These are phyloP conservation scores for Debaryomyces castellii DNA, from an alignment of 805 yeast species.

Conservation along the genomic window DNA sequence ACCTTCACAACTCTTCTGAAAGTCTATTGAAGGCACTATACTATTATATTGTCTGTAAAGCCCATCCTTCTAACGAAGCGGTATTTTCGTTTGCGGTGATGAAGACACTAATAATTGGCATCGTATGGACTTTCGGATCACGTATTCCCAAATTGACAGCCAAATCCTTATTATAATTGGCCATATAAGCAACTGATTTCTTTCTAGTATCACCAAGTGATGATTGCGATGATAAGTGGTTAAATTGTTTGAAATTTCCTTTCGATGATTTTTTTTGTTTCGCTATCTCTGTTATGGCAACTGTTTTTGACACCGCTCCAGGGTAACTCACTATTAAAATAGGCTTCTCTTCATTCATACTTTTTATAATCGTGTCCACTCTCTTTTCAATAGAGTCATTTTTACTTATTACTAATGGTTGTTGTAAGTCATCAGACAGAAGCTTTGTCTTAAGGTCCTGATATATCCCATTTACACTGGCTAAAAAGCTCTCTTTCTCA, in stretches of 20 bases:
- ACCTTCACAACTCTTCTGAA: too few relatives aligned
- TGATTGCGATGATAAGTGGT: constrained; percentile 9
- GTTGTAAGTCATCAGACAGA: background rate
- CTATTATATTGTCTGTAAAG: background rate
- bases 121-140: background rate
- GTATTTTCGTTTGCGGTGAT: background rate
- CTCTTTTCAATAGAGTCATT: constrained; percentile 19
- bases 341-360: constrained; percentile 2
- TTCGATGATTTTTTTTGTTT: constrained; percentile 9
- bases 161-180: background rate
- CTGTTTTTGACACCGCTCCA: constrained; percentile 11
- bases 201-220: background rate
- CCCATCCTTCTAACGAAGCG: background rate
- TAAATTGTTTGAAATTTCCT: constrained; percentile 10
- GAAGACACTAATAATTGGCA: background rate
- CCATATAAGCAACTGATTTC: background rate
- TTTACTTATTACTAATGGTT: constrained; percentile 10
- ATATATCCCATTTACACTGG: background rate
- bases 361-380: constrained; percentile 9
- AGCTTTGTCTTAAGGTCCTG: background rate
- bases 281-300: constrained; percentile 16
- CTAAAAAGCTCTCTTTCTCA: background rate
- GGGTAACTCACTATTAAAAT: constrained; percentile 12
- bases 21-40: too few relatives aligned
- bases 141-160: background rate